These are phyloP conservation scores for Phalaenopsis aphrodite DNA, from an alignment of 106 monocot genomes.

Conservation along the genomic window DNA sequence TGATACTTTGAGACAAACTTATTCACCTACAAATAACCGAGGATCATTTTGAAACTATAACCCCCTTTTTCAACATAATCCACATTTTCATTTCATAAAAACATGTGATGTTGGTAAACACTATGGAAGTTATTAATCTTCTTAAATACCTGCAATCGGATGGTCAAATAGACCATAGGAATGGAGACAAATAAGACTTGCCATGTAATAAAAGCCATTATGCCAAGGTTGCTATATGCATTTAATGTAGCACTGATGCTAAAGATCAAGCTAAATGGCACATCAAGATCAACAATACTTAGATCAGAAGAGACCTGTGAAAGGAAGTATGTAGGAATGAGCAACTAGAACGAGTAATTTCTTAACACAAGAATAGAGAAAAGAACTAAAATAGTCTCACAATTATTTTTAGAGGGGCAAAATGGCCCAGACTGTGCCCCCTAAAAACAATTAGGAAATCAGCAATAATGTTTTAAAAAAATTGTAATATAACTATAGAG, in stretches of 20 bases:
- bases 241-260: slow-evolving; percentile 53
- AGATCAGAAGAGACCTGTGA: slow-evolving; percentile 87
- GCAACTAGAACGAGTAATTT: not conserved
- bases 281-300: slow-evolving; percentile 85
- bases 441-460: too few relatives aligned
- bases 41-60: too few relatives aligned
- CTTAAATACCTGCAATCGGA: slow-evolving; percentile 62
- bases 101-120: too few relatives aligned
- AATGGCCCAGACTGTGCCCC: too few relatives aligned
- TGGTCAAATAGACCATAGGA: slow-evolving; percentile 54
- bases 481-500: not conserved
- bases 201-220: slow-evolving; percentile 79
- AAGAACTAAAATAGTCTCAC: too few relatives aligned
- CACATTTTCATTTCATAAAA: too few relatives aligned
- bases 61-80: too few relatives aligned
- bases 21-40: too few relatives aligned
- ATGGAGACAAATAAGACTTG: slow-evolving; percentile 73
- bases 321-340: not conserved
- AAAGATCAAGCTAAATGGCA: slow-evolving; percentile 74
- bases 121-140: too few relatives aligned
- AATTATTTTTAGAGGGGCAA: too few relatives aligned
- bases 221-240: slow-evolving; percentile 72
- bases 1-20: too few relatives aligned
- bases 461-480: not conserved
- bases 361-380: not conserved